Conservation (phyloP, 139 green algal species). For the Chlorella sorokiniana region DNA sequence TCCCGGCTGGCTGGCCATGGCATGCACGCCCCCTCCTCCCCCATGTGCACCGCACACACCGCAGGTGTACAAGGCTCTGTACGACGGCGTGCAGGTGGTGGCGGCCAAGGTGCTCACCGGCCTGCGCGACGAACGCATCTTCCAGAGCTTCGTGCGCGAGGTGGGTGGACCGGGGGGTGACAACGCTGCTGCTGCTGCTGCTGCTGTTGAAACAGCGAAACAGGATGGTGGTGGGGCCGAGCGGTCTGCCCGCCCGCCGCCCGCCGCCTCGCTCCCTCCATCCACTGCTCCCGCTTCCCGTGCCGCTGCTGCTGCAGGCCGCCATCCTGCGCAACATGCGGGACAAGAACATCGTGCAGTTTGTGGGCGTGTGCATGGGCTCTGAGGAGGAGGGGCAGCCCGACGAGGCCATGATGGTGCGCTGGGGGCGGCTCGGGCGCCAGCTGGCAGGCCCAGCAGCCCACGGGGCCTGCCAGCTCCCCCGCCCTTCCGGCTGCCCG, state of each 20-base stretch:
- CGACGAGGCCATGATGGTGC: slow-evolving; percentile 49
- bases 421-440: not conserved
- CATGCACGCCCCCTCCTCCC: not conserved
- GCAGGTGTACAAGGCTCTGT: slow-evolving; percentile 46
- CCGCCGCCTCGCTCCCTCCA: too few species aligned
- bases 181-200: not conserved
- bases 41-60: not conserved
- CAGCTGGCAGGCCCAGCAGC: too few species aligned
- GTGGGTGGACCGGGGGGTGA: not conserved
- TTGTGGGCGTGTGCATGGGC: slow-evolving; percentile 41
- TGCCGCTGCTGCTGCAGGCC: not conserved
- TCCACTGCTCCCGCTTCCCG: not conserved
- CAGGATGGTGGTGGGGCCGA: not conserved
- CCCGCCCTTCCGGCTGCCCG: not conserved
- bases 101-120: slow-evolving; percentile 43
- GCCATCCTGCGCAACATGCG: slow-evolving; percentile 30
- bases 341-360: slow-evolving; percentile 49
- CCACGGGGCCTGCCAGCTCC: too few species aligned
- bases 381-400: slow-evolving; percentile 25
- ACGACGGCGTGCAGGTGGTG: slow-evolving; percentile 38
- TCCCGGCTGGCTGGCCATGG: not conserved
- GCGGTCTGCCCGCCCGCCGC: not conserved
- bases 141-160: slow-evolving; percentile 21
- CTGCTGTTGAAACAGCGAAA: not conserved
- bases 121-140: slow-evolving; percentile 1